A percentile compares a stretch with the other conserved stretches of the same genome.
Conservation (phyloP, 495 filamentous ascomycete species). For the Amorphotheca resinae region DNA sequence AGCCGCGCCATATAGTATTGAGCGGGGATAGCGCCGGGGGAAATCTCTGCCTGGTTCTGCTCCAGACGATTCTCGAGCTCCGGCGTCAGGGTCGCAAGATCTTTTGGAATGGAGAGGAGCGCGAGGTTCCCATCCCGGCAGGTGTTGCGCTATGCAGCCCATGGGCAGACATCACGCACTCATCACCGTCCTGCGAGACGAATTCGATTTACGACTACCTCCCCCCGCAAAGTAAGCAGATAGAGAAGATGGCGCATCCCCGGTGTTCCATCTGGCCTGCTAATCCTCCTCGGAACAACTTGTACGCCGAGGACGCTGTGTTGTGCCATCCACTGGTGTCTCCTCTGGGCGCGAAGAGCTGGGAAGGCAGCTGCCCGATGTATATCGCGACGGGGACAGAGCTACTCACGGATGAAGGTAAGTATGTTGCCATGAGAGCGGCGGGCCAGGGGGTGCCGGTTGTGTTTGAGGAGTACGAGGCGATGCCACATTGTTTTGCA, state of each 20-base stretch:
- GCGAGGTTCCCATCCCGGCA: conserved; percentile 53
- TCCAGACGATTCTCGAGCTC: conserved; percentile 64
- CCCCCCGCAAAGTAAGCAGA: conserved; percentile 29
- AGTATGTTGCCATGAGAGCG: conserved; percentile 46
- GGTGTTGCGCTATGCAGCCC: conserved; percentile 53
- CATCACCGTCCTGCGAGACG: conserved; percentile 51
- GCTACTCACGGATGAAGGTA: conserved; percentile 59
- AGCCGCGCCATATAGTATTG: conserved; percentile 59
- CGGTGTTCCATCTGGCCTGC: conserved; percentile 59
- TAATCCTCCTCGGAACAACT: conserved; percentile 50
- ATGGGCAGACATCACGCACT: conserved; percentile 69
- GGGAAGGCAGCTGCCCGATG: conserved; percentile 58
- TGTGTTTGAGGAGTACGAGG: conserved; percentile 63
- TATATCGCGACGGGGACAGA: conserved; percentile 72
- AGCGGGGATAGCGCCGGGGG: conserved; percentile 85
- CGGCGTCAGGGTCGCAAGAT: conserved; percentile 40
- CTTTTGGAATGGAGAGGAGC: conserved; percentile 46
- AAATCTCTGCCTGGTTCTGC: conserved; percentile 56
- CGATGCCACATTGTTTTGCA: conserved; percentile 83
- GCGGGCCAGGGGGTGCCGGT: conserved; percentile 50
- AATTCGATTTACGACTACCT: conserved; percentile 70
- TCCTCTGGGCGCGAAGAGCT: conserved; percentile 49
- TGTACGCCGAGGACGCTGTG: conserved; percentile 53
- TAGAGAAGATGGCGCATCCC: conserved; percentile 29
- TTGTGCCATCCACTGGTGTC: conserved; percentile 66